Conservation (phyloP, 306 rosid genomes). For the Prunus padus region DNA sequence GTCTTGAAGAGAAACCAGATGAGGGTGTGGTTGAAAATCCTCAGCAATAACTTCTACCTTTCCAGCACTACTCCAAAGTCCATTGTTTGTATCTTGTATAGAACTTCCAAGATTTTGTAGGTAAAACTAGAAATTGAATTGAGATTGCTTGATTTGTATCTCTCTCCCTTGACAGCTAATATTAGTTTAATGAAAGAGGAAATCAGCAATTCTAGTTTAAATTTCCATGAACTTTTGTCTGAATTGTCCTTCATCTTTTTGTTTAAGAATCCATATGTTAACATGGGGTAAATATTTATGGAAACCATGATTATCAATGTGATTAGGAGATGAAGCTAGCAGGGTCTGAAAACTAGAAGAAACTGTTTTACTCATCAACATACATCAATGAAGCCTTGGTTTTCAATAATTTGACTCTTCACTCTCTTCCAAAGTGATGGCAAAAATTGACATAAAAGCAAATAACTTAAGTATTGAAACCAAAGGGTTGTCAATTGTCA, state of each 20-base stretch:
- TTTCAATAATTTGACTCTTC: too few relatives aligned
- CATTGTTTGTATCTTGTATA: not conserved
- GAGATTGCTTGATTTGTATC: constrained; percentile 15
- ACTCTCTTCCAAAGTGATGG: too few relatives aligned
- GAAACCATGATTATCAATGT: too few relatives aligned
- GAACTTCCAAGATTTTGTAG: constrained; percentile 3
- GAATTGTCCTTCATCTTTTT: not conserved
- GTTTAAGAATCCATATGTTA: not conserved
- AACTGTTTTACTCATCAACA: too few relatives aligned
- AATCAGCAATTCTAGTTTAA: not conserved
- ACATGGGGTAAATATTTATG: too few relatives aligned
- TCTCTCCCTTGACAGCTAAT: not conserved
- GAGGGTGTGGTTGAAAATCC: constrained; percentile 21
- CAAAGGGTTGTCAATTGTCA: too few relatives aligned
- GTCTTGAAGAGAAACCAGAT: constrained; percentile 26
- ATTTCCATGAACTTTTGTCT: not conserved
- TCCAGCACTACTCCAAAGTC: not conserved
- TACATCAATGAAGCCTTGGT: too few relatives aligned
- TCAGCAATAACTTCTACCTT: not conserved
- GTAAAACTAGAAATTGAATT: constrained; percentile 1
- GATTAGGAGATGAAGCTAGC: too few relatives aligned
- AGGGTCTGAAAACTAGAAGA: too few relatives aligned
- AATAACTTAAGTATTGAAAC: too few relatives aligned
- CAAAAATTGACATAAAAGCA: too few relatives aligned
- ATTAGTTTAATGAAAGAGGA: constrained; percentile 7